Percentiles rank a stretch among this genome's conserved stretches.
Evolutionary conservation across 208 protist species (phyloP).

Genomic region (Tritrichomonas foetus): DNA sequence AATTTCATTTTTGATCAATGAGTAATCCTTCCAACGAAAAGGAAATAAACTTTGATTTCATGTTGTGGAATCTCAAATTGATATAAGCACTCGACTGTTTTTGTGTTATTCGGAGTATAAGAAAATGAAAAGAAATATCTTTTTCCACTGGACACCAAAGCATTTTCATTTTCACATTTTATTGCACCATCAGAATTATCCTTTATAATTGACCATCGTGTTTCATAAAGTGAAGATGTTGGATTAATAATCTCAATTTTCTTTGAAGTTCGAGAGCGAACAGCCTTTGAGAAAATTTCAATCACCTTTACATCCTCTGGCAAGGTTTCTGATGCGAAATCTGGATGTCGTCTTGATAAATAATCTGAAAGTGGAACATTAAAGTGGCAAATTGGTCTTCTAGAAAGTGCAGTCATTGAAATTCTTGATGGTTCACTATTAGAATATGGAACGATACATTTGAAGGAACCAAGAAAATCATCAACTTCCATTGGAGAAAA

Average conservation of each 20-base stretch:
- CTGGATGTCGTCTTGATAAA: not conserved
- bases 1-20: no score
- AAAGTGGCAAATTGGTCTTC: slow-evolving; percentile 4
- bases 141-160: not conserved
- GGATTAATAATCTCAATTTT: slow-evolving; percentile 33
- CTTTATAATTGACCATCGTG: not conserved
- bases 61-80: not conserved
- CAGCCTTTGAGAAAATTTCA: not conserved
- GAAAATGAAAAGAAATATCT: not conserved
- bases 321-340: not conserved
- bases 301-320: not conserved
- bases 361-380: not conserved
- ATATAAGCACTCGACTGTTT: not conserved
- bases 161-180: not conserved
- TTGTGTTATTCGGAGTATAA: not conserved
- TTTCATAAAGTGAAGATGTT: not conserved
- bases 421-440: not conserved
- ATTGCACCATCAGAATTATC: not conserved
- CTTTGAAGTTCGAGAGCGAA: not conserved
- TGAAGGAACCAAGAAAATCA: not conserved
- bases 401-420: not conserved
- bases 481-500: slow-evolving; percentile 27
- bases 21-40: slow-evolving; percentile 7
- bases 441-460: not conserved
- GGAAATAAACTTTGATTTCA: slow-evolving; percentile 2